Conservation (phyloP, 257 asterid genomes). For the Petunia secreta region DNA sequence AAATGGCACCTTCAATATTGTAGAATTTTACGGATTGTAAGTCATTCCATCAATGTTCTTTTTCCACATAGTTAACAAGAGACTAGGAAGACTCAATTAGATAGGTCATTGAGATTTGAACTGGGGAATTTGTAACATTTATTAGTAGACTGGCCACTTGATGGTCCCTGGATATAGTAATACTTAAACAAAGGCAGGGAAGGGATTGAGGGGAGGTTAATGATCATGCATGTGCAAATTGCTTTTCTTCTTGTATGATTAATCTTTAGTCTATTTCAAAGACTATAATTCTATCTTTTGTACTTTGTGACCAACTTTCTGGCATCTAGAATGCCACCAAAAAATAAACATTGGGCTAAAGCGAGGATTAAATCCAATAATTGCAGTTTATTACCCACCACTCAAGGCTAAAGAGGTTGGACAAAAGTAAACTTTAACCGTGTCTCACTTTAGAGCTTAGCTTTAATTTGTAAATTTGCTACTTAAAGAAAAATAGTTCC, state of each 20-base stretch:
- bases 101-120: not conserved
- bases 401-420: not conserved
- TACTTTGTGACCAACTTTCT: not conserved
- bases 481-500: not conserved
- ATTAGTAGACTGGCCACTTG: not conserved
- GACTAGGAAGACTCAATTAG: not conserved
- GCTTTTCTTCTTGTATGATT: not conserved
- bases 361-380: not conserved
- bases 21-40: not conserved
- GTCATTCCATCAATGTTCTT: not conserved
- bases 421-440: not conserved
- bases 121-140: not conserved
- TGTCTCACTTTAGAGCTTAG: not conserved
- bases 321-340: constrained; percentile 19
- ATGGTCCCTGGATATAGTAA: not conserved
- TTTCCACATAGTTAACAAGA: not conserved
- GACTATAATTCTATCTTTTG: not conserved
- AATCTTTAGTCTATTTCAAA: not conserved
- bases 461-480: not conserved
- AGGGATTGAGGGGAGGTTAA: not conserved
- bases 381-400: not conserved
- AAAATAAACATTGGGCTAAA: constrained; percentile 3
- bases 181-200: not conserved
- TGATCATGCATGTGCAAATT: not conserved
- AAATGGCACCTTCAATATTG: not conserved